Conservation (phyloP, 495 filamentous ascomycete species). For the Margaritispora aquatica region DNA sequence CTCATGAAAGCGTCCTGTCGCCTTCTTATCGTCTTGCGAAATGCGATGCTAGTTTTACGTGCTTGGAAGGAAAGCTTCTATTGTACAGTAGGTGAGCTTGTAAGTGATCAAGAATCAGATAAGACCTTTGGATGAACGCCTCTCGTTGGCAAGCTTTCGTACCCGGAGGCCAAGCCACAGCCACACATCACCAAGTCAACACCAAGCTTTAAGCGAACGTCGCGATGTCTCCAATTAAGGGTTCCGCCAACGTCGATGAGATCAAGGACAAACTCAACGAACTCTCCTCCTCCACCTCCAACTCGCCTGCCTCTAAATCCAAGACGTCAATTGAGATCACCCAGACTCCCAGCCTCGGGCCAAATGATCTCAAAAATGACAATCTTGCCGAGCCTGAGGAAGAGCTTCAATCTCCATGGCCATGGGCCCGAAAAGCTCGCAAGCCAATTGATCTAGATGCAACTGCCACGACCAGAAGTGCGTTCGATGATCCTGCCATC, state of each 20-base stretch:
- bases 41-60: not conserved
- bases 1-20: not conserved
- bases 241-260: not conserved
- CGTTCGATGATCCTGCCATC: slow-evolving; percentile 32
- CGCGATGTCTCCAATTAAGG: not conserved
- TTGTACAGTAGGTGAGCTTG: too few species aligned
- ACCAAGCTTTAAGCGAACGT: not conserved
- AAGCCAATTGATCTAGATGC: not conserved
- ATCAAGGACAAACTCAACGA: not conserved
- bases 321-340: not conserved
- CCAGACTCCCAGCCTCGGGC: not conserved
- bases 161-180: not conserved
- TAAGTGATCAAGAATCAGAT: too few species aligned
- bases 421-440: not conserved
- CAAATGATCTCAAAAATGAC: not conserved
- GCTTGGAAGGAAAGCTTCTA: not conserved
- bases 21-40: not conserved
- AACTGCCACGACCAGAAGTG: slow-evolving; percentile 12
- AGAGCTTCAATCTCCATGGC: slow-evolving; percentile 1
- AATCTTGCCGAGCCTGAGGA: not conserved
- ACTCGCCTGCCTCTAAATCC: not conserved
- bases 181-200: not conserved
- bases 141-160: not conserved
- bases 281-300: not conserved
- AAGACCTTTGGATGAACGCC: not conserved